Evolutionary conservation across 495 filamentous ascomycete genomes (phyloP), one percentile per base, ranked within the genome.

Genomic region (Schizothecium vesticola): DNA sequence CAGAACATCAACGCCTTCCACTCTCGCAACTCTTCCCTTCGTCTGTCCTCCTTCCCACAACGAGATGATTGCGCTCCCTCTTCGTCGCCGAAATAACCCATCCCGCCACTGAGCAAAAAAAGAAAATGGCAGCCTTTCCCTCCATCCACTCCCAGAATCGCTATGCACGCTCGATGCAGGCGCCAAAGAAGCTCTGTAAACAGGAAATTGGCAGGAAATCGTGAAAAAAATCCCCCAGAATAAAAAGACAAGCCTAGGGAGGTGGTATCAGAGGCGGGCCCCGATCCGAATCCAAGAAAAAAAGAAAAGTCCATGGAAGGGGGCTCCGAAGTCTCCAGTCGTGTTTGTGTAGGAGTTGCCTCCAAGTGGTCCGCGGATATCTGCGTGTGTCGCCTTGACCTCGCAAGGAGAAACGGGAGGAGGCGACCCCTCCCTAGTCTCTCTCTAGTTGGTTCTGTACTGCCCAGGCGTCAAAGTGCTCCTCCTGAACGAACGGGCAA

Each of bases 391-490:
- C 8, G 31, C 16, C 43, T 19, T 51, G 43, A 51, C 43, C 43
- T 51, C 19, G 43, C 43, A 33, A 23, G 59, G 60, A 22, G 24
- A 36, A 24, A 25, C 28, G 51, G 59, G 26, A 28, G 24, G 19
- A 12, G 24, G 26, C 59, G 19, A 23, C 26, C 59, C 59, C 22
- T 61, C 10, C 19, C 21, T 19, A 43, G 23, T 59, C 60, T 28
- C 11, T 22, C 51, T 65, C 67, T 13, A 36, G 67, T 67, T 74
- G 75, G 75, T 77, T 64, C 75, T 77, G 75, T 77, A 63, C 64
- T 72, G 70, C 75, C 75, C 75, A 75, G 70, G 68, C 26, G 29
- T 43, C 43, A 51, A 51, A 51, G 43, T 51, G 43, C 43, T n/a
- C 43, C 43, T n/a, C 43, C 43, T 51, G 19, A 51, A 51, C 43